Evolutionary conservation across 306 rosid genomes (phyloP).

Genomic region (Trifolium pratense): DNA sequence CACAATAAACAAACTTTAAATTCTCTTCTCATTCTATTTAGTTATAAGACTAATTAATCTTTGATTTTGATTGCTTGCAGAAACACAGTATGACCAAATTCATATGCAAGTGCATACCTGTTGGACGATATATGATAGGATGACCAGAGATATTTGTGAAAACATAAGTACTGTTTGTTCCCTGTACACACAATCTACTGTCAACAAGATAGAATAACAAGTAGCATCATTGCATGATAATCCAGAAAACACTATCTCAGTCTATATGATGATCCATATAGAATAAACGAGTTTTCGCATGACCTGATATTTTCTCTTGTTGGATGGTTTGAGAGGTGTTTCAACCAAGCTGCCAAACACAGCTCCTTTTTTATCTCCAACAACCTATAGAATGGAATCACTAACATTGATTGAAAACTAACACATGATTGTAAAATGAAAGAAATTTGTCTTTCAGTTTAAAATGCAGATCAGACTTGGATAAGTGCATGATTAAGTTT

Average conservation of each 20-base stretch:
- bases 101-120: slow-evolving; percentile 57
- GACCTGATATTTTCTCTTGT: slow-evolving; percentile 87
- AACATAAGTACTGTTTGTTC: slow-evolving; percentile 79
- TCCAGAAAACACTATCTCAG: background rate
- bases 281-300: slow-evolving; percentile 29
- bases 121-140: slow-evolving; percentile 80
- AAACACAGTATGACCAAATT: background rate
- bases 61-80: slow-evolving; percentile 16
- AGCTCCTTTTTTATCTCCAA: slow-evolving; percentile 83
- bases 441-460: slow-evolving; percentile 4
- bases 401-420: background rate
- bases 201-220: slow-evolving; percentile 39
- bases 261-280: slow-evolving; percentile 1
- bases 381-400: slow-evolving; percentile 62
- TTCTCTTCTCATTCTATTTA: slow-evolving; percentile 15
- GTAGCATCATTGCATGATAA: slow-evolving; percentile 25
- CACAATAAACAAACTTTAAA: slow-evolving; percentile 4
- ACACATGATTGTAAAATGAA: background rate
- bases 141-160: slow-evolving; percentile 72
- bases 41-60: slow-evolving; percentile 19
- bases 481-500: background rate
- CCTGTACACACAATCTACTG: slow-evolving; percentile 65
- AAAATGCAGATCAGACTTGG: background rate
- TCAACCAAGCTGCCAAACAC: slow-evolving; percentile 95
- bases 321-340: slow-evolving; percentile 81